Evolutionary conservation across 176 grass and related monocot genomes (phyloP), one percentile per base, ranked within the genome.

Genomic region (Oryza meridionalis): DNA sequence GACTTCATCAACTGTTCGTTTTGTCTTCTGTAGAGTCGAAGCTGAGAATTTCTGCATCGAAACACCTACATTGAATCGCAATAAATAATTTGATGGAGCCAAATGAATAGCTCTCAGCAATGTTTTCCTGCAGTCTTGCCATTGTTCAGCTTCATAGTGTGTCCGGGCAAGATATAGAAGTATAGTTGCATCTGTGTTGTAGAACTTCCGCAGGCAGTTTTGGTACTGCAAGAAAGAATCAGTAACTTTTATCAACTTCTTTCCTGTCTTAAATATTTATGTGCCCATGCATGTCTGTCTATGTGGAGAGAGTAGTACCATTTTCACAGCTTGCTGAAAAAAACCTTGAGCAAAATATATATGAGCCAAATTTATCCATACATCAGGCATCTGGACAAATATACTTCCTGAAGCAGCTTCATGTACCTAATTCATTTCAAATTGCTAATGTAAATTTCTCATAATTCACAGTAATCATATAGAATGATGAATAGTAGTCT

Each of bases 1-100:
- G 58, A 92, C 94, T 88, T 97, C 95, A 21, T 97, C 92, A 91
- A 90, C 95, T 79, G 92, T 93, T 75, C 91, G 79, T 82, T 97
- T 94, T 62, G 88, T 86, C 86, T 97, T 97, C 79, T 97, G 95
- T 33, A 97, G 82, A 58, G 95, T 97, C 42, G 90, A 94, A 58
- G 92, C 92, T 67, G 95, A 97, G 78, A 94, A 97, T 77, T 97
- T 97, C 82, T 97, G 95, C 95, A 97, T 97, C 73, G 95, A 94
- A 70, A 97, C 92, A 29, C 95, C 95, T 22, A 86, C 86, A 86
- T 97, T 93, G 67, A 97, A 97, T 66, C 92, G 82, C 8, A 97
- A 90, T 72, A 94, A 90, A 83, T 94, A 94, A 91, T 97, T 97
- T 73, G 92, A 97, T 80, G 92, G 95, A 81, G 95, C 92, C 86